These are phyloP conservation scores for Fusarium cyanostomum DNA, from an alignment of 2,329 filamentous ascomycete species.

Conservation along the genomic window DNA sequence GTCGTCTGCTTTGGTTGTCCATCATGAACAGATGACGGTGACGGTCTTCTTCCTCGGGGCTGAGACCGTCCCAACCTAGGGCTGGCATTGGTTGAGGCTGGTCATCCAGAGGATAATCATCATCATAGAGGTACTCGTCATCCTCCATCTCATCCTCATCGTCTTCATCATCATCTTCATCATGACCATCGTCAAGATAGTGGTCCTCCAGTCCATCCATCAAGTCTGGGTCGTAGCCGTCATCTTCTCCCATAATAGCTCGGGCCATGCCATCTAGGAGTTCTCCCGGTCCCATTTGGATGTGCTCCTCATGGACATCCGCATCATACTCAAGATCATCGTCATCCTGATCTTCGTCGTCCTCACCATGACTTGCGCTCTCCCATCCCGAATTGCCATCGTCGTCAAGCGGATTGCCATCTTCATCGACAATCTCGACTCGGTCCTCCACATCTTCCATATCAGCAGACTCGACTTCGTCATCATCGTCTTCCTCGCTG, in stretches of 20 bases:
- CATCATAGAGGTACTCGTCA: constrained; percentile 70
- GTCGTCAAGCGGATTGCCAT: constrained; percentile 66
- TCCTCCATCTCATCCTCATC: constrained; percentile 79
- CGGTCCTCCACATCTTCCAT: constrained; percentile 64
- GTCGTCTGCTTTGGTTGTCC: constrained; percentile 58
- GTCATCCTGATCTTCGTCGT: constrained; percentile 62
- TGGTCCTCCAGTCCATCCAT: constrained; percentile 61
- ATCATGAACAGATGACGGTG: constrained; percentile 60
- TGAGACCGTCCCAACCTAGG: constrained; percentile 67
- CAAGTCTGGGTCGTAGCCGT: constrained; percentile 62
- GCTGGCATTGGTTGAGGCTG: constrained; percentile 58
- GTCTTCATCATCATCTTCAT: constrained; percentile 68
- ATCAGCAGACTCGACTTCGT: constrained; percentile 54
- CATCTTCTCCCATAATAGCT: constrained; percentile 63
- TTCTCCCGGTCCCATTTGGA: constrained; percentile 56
- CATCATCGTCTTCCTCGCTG: constrained; percentile 65
- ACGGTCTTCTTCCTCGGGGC: constrained; percentile 59
- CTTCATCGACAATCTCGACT: constrained; percentile 70
- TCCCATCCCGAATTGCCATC: constrained; percentile 71
- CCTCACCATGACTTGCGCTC: constrained; percentile 67
- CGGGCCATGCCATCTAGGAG: constrained; percentile 65
- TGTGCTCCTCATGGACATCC: constrained; percentile 62
- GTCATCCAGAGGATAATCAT: constrained; percentile 62
- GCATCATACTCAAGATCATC: constrained; percentile 65
- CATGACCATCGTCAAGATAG: constrained; percentile 64